Evolutionary conservation across 1,284 basidiomycete species (phyloP), one percentile per base, ranked within the genome.

Genomic region (Phlebopus sp.): DNA sequence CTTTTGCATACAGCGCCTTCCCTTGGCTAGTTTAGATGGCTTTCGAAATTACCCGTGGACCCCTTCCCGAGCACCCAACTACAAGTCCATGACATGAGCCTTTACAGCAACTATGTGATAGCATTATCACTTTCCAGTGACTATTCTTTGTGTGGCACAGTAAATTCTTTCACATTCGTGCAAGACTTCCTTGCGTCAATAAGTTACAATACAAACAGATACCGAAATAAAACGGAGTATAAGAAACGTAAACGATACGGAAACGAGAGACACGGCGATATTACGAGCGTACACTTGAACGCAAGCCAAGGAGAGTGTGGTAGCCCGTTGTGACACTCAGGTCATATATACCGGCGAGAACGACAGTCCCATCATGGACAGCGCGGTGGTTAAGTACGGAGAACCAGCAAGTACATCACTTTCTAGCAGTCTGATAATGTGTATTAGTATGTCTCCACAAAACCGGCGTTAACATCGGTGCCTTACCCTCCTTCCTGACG

Each of bases 211-310:
- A 63, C 60, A 63, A 29, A 50, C 29, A 52, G 51, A 62, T 58
- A 62, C 60, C 49, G 46, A 36, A 63, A 63, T 66, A 66, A 58
- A 37, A 58, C 51, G 51, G 47, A 55, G 14, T 54, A 57, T 64
- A 63, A 64, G 61, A 62, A 62, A 37, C 51, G 37, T 11, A 25
- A 54, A 43, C 32, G 47, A 35, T n/a, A 50, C 44, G 54, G 21
- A 49, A 51, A 49, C 42, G 30, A 59, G 58, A 62, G 66, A 60
- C 21, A 64, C 49, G 61, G 58, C 59, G 59, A 54, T 58, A 63
- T 66, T 60, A 55, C 64, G 42, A 46, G 44, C 42, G 48, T 67
- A 63, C 63, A 65, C 21, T 41, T 36, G 46, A 41, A 51, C 42
- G 45, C 41, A 47, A 49, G 49, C 34, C 14, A 49, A 44, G 18